phyloP scores from a whole-genome alignment of 2,329 filamentous ascomycete species.

The Phoma sp. region DNA sequence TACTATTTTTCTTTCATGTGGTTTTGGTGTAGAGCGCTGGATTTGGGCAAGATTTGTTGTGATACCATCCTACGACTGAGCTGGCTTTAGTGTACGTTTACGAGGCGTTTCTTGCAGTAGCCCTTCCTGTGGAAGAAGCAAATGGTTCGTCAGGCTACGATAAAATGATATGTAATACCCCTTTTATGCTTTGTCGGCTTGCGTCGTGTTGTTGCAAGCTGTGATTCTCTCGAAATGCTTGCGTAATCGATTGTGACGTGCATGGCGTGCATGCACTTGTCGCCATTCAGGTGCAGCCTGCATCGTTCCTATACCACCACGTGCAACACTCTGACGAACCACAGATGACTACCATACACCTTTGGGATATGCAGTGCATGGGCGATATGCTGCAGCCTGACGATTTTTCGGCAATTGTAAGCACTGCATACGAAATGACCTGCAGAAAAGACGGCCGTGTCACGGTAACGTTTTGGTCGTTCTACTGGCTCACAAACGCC shows the following conservation, averaged over 20 bases:
- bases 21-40: background rate
- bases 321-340: conserved; percentile 26
- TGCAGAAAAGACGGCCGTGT: background rate
- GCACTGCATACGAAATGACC: conserved; percentile 13
- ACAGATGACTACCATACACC: conserved; percentile 23
- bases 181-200: background rate
- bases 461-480: background rate
- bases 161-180: conserved; percentile 16
- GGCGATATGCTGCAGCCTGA: background rate
- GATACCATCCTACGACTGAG: conserved; percentile 34
- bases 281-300: background rate
- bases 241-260: conserved; percentile 8
- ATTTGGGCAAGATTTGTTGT: conserved; percentile 17
- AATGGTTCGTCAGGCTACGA: background rate
- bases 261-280: conserved; percentile 15
- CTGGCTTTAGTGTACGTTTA: conserved; percentile 26
- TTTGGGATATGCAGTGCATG: background rate
- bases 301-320: conserved; percentile 19
- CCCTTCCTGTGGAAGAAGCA: conserved; percentile 4
- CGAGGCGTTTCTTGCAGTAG: conserved; percentile 11
- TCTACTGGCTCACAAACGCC: background rate
- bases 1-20: background rate
- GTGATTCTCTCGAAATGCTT: background rate
- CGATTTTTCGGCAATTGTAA: background rate
- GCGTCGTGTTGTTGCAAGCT: background rate